Evolutionary conservation across 1,284 basidiomycete genomes (phyloP), one percentile per base, ranked within the genome.

Genomic region (Cryptococcus sp.): DNA sequence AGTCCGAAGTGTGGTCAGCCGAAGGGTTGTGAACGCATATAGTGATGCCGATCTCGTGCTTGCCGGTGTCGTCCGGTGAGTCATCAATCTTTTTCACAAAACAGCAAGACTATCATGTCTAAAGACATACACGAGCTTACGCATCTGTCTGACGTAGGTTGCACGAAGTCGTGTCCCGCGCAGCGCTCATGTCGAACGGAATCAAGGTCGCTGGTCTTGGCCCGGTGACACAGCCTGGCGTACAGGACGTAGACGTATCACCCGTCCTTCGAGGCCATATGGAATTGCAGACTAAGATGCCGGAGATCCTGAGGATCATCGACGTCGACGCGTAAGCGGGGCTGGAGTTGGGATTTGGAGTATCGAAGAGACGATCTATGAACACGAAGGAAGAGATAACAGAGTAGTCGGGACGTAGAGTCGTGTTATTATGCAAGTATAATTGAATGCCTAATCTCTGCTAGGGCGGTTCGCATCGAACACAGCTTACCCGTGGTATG

Each of bases 21-120:
- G 83, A 35, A 66, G 82, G 22, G 60, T 85, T 8, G 81, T 84
- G 35, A 84, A 84, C 59, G 82, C 68, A 0, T 82, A 75, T 64
- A 78, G 74, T 19, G 72, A 70, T 23, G 73, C 76, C 11, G 84
- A 84, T 59, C 78, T 83, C 65, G 83, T 84, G 1, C 76, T 84
- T 25, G 81, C 81, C 0, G 77, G 81, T 17, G 81, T 83, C 0
- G 82, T 82, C 13, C 73, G 77, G 73, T 74, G 25, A 50, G 69
- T 66, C 53, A 10, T n/a, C 42, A 8, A 11, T n/a, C n/a, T n/a
- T n/a, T n/a, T n/a, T n/a, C n/a, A 11, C 39, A 11, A 41, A 11
- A n/a, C n/a, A 11, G n/a, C 39, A 11, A 11, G 39, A 41, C 11
- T 41, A 15, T 45, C 7, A 8, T 22, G 2, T 45, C 42, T n/a